phyloP scores from a whole-genome alignment of 2,329 filamentous ascomycete species.

The Fusarium cicatricum region DNA sequence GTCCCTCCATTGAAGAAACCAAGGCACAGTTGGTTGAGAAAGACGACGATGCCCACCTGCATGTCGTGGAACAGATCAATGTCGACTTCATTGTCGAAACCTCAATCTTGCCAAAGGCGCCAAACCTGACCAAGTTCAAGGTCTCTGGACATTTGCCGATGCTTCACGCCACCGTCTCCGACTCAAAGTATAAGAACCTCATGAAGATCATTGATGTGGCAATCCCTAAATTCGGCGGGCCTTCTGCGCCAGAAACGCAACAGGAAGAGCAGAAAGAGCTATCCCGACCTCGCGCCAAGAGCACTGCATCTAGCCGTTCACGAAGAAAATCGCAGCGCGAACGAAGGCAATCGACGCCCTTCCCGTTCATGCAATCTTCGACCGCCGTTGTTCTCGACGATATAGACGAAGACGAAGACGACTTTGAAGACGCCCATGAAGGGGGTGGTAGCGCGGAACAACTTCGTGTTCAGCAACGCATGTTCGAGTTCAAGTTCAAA shows the following conservation, averaged over 20 bases:
- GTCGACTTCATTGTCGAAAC: slow-evolving; percentile 96
- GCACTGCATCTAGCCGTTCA: slow-evolving; percentile 55
- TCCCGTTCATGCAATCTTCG: slow-evolving; percentile 75
- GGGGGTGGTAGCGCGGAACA: slow-evolving; percentile 60
- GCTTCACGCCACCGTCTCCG: slow-evolving; percentile 89
- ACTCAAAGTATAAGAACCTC: slow-evolving; percentile 94
- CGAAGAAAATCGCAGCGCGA: slow-evolving; percentile 56
- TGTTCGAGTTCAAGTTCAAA: slow-evolving; percentile 96
- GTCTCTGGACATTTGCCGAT: slow-evolving; percentile 92
- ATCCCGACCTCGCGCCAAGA: slow-evolving; percentile 55
- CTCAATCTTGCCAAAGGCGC: slow-evolving; percentile 95
- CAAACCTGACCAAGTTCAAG: slow-evolving; percentile 89
- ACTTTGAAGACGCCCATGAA: slow-evolving; percentile 73
- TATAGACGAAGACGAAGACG: slow-evolving; percentile 72
- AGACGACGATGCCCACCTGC: slow-evolving; percentile 75
- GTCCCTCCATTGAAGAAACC: slow-evolving; percentile 89
- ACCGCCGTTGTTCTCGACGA: slow-evolving; percentile 83
- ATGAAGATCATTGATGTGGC: slow-evolving; percentile 98
- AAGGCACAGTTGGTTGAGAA: slow-evolving; percentile 79
- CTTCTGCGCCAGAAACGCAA: slow-evolving; percentile 36
- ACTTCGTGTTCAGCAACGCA: slow-evolving; percentile 83
- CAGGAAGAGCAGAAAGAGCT: slow-evolving; percentile 40
- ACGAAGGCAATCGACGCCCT: slow-evolving; percentile 72
- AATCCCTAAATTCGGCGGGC: slow-evolving; percentile 78
- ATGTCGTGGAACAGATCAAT: slow-evolving; percentile 96